A percentile compares a stretch with the other conserved stretches of the same genome.
These are phyloP conservation scores for Lepiota venenata DNA, from an alignment of 768 basidiomycete species.

Conservation along the genomic window DNA sequence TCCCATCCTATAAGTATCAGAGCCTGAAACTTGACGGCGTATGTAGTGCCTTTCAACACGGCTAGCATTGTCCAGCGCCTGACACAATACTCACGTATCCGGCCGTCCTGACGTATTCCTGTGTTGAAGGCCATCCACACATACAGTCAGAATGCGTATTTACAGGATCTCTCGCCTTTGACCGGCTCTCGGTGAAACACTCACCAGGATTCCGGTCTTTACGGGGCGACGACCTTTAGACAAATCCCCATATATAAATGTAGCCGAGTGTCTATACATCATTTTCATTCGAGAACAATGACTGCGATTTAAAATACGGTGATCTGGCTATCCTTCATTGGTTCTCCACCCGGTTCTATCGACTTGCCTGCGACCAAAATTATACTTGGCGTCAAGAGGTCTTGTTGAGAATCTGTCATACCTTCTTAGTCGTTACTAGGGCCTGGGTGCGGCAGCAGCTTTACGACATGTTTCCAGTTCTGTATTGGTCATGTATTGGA, in stretches of 20 bases:
- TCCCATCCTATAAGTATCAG: conserved; percentile 6
- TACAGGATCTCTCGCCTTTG: too few species aligned
- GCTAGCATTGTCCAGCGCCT: neutral
- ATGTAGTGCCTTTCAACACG: too few species aligned
- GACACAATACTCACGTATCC: neutral
- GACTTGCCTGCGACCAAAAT: neutral
- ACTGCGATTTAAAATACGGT: too few species aligned
- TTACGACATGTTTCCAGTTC: conserved; percentile 51
- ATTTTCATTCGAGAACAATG: too few species aligned
- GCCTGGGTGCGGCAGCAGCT: conserved; percentile 27
- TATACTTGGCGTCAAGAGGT: neutral
- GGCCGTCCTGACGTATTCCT: too few species aligned
- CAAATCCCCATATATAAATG: too few species aligned
- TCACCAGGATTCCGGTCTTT: neutral
- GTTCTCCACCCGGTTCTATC: too few species aligned
- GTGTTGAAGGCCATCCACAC: too few species aligned
- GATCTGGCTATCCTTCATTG: too few species aligned
- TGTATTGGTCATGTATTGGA: conserved; percentile 18
- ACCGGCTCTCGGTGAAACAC: neutral
- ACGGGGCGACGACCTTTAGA: too few species aligned
- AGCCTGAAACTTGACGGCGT: neutral
- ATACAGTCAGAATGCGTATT: too few species aligned
- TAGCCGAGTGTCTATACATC: too few species aligned
- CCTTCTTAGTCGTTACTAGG: neutral
- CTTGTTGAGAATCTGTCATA: neutral